Conservation (phyloP, 345 rosid genomes). For the Corymbia maculata region DNA sequence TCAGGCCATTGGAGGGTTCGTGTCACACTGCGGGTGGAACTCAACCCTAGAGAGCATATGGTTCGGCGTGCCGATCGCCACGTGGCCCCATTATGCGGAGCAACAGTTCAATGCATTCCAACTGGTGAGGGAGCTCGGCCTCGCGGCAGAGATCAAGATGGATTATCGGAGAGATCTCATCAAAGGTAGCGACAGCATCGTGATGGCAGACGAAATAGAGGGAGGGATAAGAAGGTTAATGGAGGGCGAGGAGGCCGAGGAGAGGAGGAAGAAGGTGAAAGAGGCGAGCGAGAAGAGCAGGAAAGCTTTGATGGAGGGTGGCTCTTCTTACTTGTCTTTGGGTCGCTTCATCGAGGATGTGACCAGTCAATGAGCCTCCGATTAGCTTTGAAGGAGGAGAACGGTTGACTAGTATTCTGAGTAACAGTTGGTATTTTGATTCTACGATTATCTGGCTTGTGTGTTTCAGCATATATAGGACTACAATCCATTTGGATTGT, state of each 20-base stretch:
- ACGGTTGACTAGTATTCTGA: no score
- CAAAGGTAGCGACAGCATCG: neutral
- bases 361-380: neutral
- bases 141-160: neutral
- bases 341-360: slow-evolving; percentile 19
- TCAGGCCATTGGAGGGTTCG: slow-evolving; percentile 32
- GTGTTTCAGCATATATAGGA: neutral
- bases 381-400: neutral
- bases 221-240: slow-evolving; percentile 24
- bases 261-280: slow-evolving; percentile 14
- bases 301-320: slow-evolving; percentile 28
- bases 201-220: slow-evolving; percentile 15
- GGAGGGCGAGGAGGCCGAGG: slow-evolving; percentile 4
- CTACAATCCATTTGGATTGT: neutral
- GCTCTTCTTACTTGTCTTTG: slow-evolving; percentile 25
- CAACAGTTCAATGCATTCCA: neutral
- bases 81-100: neutral
- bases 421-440: neutral
- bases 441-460: neutral
- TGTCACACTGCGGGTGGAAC: slow-evolving; percentile 57
- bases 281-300: slow-evolving; percentile 14
- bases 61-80: neutral
- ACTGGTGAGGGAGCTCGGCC: neutral
- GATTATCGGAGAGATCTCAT: neutral
- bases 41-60: slow-evolving; percentile 34